A percentile compares a stretch with the other conserved stretches of the same genome.
phyloP scores from a whole-genome alignment of 208 protist genomes.

The Leishmania amazonensis region DNA sequence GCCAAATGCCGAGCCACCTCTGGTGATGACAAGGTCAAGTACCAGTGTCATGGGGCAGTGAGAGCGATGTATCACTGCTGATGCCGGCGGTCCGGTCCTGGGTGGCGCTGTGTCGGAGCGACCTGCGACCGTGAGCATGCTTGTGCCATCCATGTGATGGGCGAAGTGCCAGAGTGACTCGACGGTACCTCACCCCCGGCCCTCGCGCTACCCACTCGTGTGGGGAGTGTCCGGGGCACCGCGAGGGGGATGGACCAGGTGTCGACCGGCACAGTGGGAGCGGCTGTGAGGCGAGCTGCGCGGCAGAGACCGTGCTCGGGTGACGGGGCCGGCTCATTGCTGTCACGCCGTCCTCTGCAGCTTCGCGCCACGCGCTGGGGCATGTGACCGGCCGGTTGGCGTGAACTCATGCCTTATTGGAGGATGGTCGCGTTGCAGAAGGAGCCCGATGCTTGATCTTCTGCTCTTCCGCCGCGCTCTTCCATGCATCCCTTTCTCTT shows the following conservation, averaged over 20 bases:
- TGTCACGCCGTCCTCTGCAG: neutral
- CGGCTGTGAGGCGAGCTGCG: neutral
- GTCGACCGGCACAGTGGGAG: neutral
- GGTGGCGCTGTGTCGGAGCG: neutral
- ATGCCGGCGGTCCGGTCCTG: neutral
- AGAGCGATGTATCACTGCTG: neutral
- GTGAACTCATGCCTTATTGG: neutral
- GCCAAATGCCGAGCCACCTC: neutral
- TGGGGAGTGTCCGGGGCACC: neutral
- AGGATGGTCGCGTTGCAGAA: neutral
- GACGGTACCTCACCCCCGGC: neutral
- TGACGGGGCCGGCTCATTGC: neutral
- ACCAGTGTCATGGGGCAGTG: neutral
- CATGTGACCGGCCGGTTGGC: neutral
- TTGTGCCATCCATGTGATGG: neutral
- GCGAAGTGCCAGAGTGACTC: neutral
- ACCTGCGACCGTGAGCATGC: neutral
- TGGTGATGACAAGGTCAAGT: neutral
- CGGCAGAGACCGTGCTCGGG: neutral
- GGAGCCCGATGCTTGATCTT: no score
- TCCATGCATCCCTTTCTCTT: no score
- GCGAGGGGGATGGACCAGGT: neutral
- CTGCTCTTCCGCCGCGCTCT: no score
- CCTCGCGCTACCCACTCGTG: neutral
- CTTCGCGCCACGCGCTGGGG: neutral